Percentiles rank a stretch among this genome's conserved stretches.
Conservation (phyloP, 768 basidiomycete species). For the Psilocybe sp. region DNA sequence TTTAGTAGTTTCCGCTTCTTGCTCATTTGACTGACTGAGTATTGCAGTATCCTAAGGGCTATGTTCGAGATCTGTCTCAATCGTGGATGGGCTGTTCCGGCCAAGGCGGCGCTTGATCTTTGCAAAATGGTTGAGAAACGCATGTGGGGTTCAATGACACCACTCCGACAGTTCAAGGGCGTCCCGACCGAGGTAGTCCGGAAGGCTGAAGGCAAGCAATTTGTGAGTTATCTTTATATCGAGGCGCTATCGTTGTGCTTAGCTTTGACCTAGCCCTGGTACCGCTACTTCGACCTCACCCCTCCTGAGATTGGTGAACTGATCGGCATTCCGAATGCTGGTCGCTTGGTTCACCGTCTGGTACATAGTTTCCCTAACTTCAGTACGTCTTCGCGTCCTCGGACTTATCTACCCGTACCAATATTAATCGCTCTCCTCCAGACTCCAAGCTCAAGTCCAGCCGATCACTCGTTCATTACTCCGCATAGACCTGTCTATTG, state of each 20-base stretch:
- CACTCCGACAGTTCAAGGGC: slow-evolving; percentile 92
- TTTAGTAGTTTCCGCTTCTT: background rate
- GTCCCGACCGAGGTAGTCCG: slow-evolving; percentile 82
- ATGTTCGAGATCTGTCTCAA: slow-evolving; percentile 98
- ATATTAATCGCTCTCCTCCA: slow-evolving; percentile 21
- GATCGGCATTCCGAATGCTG: slow-evolving; percentile 91
- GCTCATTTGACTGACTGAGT: background rate
- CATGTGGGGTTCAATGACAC: slow-evolving; percentile 98
- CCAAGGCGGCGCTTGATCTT: slow-evolving; percentile 85
- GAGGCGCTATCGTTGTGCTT: background rate
- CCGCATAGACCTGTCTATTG: slow-evolving; percentile 89
- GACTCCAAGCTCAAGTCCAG: slow-evolving; percentile 92
- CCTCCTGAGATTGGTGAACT: slow-evolving; percentile 95
- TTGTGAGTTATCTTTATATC: slow-evolving; percentile 48
- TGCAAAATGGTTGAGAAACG: slow-evolving; percentile 95
- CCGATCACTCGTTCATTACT: slow-evolving; percentile 93
- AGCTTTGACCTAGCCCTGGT: slow-evolving; percentile 67
- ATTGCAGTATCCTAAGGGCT: slow-evolving; percentile 78
- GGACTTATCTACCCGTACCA: background rate
- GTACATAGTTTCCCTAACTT: slow-evolving; percentile 95
- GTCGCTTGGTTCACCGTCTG: slow-evolving; percentile 84
- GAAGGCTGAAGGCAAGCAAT: slow-evolving; percentile 97
- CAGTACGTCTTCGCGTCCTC: slow-evolving; percentile 47
- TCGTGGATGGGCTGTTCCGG: slow-evolving; percentile 96
- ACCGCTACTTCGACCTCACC: slow-evolving; percentile 91